Evolutionary conservation across 371 early-diverging fungal species (phyloP).

Genomic region (Dinochytrium kinnereticum): DNA sequence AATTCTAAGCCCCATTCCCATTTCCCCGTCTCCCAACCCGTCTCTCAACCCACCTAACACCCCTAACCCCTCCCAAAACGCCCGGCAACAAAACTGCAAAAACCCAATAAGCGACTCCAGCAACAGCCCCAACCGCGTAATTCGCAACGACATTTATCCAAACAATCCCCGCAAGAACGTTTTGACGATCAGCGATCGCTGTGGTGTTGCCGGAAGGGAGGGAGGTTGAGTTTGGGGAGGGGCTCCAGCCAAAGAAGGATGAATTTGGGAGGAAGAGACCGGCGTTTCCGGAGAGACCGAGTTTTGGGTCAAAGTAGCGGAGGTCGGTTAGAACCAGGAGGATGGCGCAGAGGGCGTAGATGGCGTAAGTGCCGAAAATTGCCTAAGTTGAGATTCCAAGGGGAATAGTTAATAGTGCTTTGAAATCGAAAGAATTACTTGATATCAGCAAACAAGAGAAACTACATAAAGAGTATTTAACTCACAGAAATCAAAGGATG

Average conservation of each 20-base stretch:
- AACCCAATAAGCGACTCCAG: slow-evolving; percentile 30
- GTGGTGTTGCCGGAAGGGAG: neutral
- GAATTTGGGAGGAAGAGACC: slow-evolving; percentile 12
- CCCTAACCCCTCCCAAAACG: neutral
- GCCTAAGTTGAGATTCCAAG: neutral
- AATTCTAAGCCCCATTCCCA: neutral
- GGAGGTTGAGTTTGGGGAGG: too few species aligned
- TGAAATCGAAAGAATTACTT: neutral
- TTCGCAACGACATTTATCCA: slow-evolving; percentile 32
- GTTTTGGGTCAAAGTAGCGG: slow-evolving; percentile 2
- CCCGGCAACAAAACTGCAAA: slow-evolving; percentile 2
- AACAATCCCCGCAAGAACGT: slow-evolving; percentile 26
- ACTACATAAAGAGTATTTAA: neutral
- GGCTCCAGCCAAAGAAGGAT: slow-evolving; percentile 25
- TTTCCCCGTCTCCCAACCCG: neutral
- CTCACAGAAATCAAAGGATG: slow-evolving; percentile 23
- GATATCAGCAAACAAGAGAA: too few species aligned
- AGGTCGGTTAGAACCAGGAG: slow-evolving; percentile 8
- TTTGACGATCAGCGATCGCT: neutral
- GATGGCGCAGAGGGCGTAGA: slow-evolving; percentile 13
- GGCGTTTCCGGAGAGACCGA: neutral
- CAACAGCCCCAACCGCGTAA: slow-evolving; percentile 31
- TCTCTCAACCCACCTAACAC: slow-evolving; percentile 9
- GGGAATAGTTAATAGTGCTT: neutral
- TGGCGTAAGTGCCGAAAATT: slow-evolving; percentile 16